Conservation (phyloP, 1,284 basidiomycete genomes). For the Mycosarcoma maydis region DNA sequence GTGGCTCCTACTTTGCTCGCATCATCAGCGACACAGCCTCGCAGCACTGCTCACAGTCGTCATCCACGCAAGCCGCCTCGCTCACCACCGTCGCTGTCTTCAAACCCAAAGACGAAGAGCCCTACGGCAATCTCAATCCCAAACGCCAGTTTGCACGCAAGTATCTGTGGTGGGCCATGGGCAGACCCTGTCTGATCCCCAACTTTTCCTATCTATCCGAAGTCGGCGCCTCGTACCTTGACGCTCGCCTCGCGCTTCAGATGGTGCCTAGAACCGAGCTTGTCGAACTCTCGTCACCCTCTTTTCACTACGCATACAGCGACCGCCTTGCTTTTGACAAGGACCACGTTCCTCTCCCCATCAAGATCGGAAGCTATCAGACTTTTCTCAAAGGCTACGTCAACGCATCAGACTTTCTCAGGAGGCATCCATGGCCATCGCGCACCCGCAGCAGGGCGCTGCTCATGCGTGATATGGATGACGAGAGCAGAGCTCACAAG, state of each 20-base stretch:
- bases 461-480: slow-evolving; percentile 75
- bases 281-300: slow-evolving; percentile 76
- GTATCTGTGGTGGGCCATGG: slow-evolving; percentile 67
- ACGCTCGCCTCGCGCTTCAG: slow-evolving; percentile 77
- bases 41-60: neutral
- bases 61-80: neutral
- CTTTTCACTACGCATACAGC: slow-evolving; percentile 60
- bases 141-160: slow-evolving; percentile 64
- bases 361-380: slow-evolving; percentile 83
- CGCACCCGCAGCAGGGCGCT: slow-evolving; percentile 73
- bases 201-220: slow-evolving; percentile 71
- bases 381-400: slow-evolving; percentile 84
- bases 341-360: slow-evolving; percentile 37
- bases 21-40: slow-evolving; percentile 9
- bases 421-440: slow-evolving; percentile 86
- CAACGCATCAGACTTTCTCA: slow-evolving; percentile 86
- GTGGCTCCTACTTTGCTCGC: slow-evolving; percentile 63
- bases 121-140: slow-evolving; percentile 64
- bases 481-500: slow-evolving; percentile 73
- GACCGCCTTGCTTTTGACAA: slow-evolving; percentile 55
- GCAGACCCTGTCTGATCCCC: slow-evolving; percentile 64
- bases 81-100: slow-evolving; percentile 58
- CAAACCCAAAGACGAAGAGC: slow-evolving; percentile 66
- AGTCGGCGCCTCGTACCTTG: slow-evolving; percentile 86
- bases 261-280: slow-evolving; percentile 88